Conservation (phyloP, 2,329 filamentous ascomycete species). For the Penicillium sp. region DNA sequence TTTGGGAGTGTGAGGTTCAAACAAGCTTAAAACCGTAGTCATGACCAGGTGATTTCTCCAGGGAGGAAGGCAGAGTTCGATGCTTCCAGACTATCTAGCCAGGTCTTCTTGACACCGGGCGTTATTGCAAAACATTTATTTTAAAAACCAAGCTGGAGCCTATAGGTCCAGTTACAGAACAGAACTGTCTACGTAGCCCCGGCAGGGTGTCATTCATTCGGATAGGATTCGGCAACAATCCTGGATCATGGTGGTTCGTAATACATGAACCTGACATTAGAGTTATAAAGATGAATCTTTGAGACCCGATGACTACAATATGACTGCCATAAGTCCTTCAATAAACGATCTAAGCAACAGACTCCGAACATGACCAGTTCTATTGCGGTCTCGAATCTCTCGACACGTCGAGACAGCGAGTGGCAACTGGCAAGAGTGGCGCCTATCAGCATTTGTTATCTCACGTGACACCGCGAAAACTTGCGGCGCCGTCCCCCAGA, state of each 20-base stretch:
- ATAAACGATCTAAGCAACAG: not conserved
- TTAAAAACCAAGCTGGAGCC: too few species aligned
- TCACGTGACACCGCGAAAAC: conserved; percentile 22
- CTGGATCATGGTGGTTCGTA: too few species aligned
- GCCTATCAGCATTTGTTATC: conserved; percentile 19
- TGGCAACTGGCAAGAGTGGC: not conserved
- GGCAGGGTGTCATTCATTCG: too few species aligned
- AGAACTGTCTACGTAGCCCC: too few species aligned
- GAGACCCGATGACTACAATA: too few species aligned
- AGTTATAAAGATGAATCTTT: too few species aligned
- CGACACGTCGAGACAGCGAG: not conserved
- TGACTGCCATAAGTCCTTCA: too few species aligned
- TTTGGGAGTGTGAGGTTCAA: not conserved
- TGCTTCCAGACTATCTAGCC: not conserved
- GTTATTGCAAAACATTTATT: too few species aligned
- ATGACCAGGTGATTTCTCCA: not conserved
- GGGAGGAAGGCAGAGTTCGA: not conserved
- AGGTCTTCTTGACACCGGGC: not conserved
- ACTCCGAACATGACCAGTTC: not conserved
- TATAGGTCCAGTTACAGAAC: too few species aligned
- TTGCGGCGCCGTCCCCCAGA: conserved; percentile 12
- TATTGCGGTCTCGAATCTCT: not conserved
- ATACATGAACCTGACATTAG: too few species aligned
- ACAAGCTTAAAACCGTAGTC: not conserved
- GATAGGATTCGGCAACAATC: too few species aligned